These are phyloP conservation scores for Microdochium trichocladiopsis DNA, from an alignment of 2,329 filamentous ascomycete genomes.

Conservation along the genomic window DNA sequence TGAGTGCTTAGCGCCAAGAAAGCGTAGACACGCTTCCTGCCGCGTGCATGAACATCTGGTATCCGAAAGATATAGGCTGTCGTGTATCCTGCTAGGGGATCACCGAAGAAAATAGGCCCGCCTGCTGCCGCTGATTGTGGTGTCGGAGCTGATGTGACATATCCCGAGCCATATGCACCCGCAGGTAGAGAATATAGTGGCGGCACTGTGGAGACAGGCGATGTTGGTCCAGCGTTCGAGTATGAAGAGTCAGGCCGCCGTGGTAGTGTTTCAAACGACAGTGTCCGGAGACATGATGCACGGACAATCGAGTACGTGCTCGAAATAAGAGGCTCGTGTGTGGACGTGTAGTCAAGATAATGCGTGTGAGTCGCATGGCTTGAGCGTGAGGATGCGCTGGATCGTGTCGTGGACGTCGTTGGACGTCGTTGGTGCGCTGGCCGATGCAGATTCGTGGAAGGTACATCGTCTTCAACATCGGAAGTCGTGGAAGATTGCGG, in stretches of 20 bases:
- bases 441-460: constrained; percentile 10
- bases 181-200: constrained; percentile 29
- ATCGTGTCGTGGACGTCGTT: constrained; percentile 41
- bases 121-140: constrained; percentile 45
- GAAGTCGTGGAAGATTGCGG: constrained; percentile 38
- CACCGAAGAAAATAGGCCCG: constrained; percentile 63
- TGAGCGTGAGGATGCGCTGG: constrained; percentile 44
- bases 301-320: constrained; percentile 61
- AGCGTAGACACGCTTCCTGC: constrained; percentile 63
- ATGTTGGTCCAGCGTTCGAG: constrained; percentile 15
- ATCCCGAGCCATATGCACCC: constrained; percentile 30
- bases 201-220: constrained; percentile 25
- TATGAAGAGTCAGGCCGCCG: constrained; percentile 38
- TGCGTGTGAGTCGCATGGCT: constrained; percentile 49
- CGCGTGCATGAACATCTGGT: constrained; percentile 59
- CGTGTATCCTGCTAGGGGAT: constrained; percentile 57
- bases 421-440: constrained; percentile 29
- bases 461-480: constrained; percentile 40
- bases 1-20: constrained; percentile 60
- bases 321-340: constrained; percentile 54
- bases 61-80: constrained; percentile 67
- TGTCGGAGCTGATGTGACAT: constrained; percentile 45
- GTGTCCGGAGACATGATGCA: constrained; percentile 57
- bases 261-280: constrained; percentile 60
- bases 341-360: constrained; percentile 62